Base-by-base conservation (phyloP, 768 basidiomycete genomes). In the Terana coerulea region DNA sequence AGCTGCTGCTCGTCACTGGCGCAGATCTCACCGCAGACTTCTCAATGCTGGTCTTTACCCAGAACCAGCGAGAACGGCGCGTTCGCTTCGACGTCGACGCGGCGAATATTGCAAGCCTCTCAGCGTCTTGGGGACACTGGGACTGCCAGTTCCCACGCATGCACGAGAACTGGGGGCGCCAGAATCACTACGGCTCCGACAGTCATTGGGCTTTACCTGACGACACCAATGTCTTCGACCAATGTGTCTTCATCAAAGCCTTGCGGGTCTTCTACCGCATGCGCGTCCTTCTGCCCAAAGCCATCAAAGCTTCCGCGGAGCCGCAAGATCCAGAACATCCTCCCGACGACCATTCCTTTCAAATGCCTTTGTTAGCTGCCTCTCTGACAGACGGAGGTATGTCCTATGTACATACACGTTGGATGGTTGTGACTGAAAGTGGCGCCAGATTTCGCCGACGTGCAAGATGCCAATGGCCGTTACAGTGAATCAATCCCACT, bases 1-100 rank as follows among this genome's bases (percentile, higher is more conserved):
- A 52, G 17, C 36, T 50, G 14, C 12, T 55, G 12, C 33, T 55
- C 2, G 49, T 55, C 22, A 51, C 54, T 4, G 54, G 54, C 21
- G 12, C 19, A 24, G 54, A 51, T 30, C 36, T 49, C 21, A 52
- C 54, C 2, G 19, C 26, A 15, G 54, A 55, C 11, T 55, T 53
- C 42, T 29, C 54, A 2, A 55, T 55, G 54, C 21, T 49, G 11
- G 30, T 50, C 8, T 55, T 44, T 33, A 12, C 49, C 9, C 10
- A 50, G 19, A 44, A 33, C 29, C 11, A n/a, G 7, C 26, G 19
- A 12, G 11, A n/a, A 2, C 36, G 41, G 12, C 10, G 30, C 15
- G 12, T 49, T 3, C n/a, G 21, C 3, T 49, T 49, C 46, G 24
- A 48, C 10, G 41, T 17, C 21, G 24, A 21, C 2, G 39, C 22